Conservation (phyloP, 768 basidiomycete species). For the Panaeolus cyanescens region DNA sequence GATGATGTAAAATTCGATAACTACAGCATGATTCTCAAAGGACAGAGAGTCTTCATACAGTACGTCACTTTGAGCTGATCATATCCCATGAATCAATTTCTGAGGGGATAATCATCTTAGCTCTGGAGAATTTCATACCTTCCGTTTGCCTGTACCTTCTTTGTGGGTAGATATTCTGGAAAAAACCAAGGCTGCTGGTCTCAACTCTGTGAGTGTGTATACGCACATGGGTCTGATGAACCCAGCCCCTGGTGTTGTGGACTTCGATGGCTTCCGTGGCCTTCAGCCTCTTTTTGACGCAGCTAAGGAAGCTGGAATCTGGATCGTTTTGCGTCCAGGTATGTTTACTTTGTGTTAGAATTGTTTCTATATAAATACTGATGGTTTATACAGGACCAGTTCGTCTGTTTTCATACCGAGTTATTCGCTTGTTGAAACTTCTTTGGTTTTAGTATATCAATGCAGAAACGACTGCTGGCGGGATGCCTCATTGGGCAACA, state of each 20-base stretch:
- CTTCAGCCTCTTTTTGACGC: constrained; percentile 74
- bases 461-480: constrained; percentile 80
- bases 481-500: constrained; percentile 71
- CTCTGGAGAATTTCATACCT: constrained; percentile 86
- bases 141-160: constrained; percentile 76
- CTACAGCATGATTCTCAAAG: constrained; percentile 68
- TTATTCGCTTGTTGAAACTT: background rate
- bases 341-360: constrained; percentile 13
- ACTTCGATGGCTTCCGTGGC: constrained; percentile 71
- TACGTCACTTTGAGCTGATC: constrained; percentile 36
- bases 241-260: constrained; percentile 71
- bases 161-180: constrained; percentile 85
- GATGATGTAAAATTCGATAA: constrained; percentile 58
- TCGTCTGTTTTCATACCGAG: constrained; percentile 12
- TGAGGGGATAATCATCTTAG: constrained; percentile 33
- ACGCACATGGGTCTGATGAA: constrained; percentile 80
- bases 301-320: constrained; percentile 72
- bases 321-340: constrained; percentile 81
- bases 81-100: background rate
- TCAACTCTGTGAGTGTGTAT: constrained; percentile 80
- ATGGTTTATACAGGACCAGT: constrained; percentile 38
- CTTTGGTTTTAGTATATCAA: constrained; percentile 59
- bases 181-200: constrained; percentile 77
- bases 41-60: constrained; percentile 75
- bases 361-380: background rate